These are phyloP conservation scores for Barnettozyma siamensis DNA, from an alignment of 805 yeast genomes.

Conservation along the genomic window DNA sequence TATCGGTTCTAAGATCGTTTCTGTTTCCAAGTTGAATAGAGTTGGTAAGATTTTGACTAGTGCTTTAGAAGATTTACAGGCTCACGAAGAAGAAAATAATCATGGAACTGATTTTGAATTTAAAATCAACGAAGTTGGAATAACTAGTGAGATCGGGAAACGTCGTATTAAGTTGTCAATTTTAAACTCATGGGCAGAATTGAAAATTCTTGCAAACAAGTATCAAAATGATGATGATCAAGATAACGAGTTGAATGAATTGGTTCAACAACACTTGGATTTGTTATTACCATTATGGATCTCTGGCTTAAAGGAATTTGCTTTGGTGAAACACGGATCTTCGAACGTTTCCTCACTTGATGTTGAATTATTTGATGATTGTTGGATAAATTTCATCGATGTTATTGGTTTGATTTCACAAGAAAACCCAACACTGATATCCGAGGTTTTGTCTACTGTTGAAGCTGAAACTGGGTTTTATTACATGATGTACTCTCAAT, in stretches of 20 bases:
- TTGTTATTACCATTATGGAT: conserved; percentile 77
- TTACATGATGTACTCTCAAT: conserved; percentile 76
- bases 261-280: conserved; percentile 51
- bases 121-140: conserved; percentile 51
- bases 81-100: conserved; percentile 12
- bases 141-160: conserved; percentile 36
- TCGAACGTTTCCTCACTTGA: conserved; percentile 20
- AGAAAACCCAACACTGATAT: conserved; percentile 39
- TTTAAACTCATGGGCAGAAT: conserved; percentile 69
- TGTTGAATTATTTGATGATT: conserved; percentile 43
- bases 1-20: conserved; percentile 53
- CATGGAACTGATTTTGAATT: conserved; percentile 25
- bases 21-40: conserved; percentile 43
- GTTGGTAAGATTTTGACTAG: conserved; percentile 59
- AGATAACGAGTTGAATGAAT: conserved; percentile 37
- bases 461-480: conserved; percentile 55
- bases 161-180: conserved; percentile 51
- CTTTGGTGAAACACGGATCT: conserved; percentile 42
- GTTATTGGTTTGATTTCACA: conserved; percentile 66
- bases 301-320: conserved; percentile 64
- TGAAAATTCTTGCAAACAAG: conserved; percentile 32
- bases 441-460: conserved; percentile 48
- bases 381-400: conserved; percentile 75
- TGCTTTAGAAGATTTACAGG: conserved; percentile 52
- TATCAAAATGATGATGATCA: conserved; percentile 26